Base-by-base conservation (phyloP, 345 rosid genomes). In the Linum lewisii region DNA sequence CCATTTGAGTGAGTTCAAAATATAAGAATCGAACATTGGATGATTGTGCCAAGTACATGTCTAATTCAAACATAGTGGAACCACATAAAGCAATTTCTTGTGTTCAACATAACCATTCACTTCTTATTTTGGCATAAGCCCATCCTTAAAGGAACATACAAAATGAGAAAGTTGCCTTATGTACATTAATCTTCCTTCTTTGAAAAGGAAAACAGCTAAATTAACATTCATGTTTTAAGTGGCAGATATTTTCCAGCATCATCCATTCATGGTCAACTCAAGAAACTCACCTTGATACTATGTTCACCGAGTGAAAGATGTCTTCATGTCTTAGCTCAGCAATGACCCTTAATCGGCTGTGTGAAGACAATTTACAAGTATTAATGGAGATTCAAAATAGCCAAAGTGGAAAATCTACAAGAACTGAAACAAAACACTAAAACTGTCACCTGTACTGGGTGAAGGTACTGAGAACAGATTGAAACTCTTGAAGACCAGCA, bases 251-350 rank as follows among this genome's bases (percentile, higher is more conserved):
- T 23, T 7, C 34, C 14, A n/a, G 10, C 42, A 6, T n/a, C 20
- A 61, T 16, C 38, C 19, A 29, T 51, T 61, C 19, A 34, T 56
- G 66, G 20, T 57, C 63, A 63, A 61, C 75, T 37, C 56, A 60
- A 51, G 34, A 57, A 34, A 67, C 66, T 70, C 67, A 87, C 97
- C 99, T 94, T 65, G 97, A 90, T 54, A 94, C 95, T 68, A 94
- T 90, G 78, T 94, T 94, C 68, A 97, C 96, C 49, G 99, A 82
- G 82, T 90, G 99, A 72, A 94, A 94, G 64, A 87, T 70, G 81
- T 90, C 99, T 63, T 85, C 96, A 67, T 87, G 99, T 75, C 93
- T 77, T 63, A 84, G 85, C 64, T 94, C 97, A 60, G 97, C 99
- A 71, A 94, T 85, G 53, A 87, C 99, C 79, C 96, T 84, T 75